These are phyloP conservation scores for Lodderomyces jiufengensis DNA, from an alignment of 1,139 yeast genomes.

Conservation along the genomic window DNA sequence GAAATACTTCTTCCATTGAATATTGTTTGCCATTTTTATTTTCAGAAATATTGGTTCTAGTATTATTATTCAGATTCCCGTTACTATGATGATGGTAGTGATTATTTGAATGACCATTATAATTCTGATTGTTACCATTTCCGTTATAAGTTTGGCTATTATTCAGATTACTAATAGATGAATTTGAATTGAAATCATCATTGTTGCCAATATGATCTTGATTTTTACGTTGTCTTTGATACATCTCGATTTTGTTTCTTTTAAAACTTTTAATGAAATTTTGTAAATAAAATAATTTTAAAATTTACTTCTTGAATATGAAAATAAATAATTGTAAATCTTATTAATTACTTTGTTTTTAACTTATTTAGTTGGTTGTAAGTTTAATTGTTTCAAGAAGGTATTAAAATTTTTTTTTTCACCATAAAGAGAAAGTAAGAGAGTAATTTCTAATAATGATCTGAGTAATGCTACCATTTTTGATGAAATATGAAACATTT, in stretches of 20 bases:
- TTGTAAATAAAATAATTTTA: no score
- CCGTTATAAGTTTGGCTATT: slow-evolving; percentile 1
- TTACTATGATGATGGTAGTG: slow-evolving; percentile 6
- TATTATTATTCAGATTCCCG: slow-evolving; percentile 15
- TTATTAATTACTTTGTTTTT: no score
- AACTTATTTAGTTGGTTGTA: no score
- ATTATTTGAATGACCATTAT: slow-evolving; percentile 3
- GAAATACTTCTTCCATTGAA: slow-evolving; percentile 50
- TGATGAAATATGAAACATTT: no score
- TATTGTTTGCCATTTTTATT: slow-evolving; percentile 41
- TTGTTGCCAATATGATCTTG: slow-evolving; percentile 13
- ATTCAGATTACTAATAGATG: slow-evolving; percentile 1
- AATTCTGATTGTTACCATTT: slow-evolving; percentile 1
- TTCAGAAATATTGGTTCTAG: slow-evolving; percentile 32
- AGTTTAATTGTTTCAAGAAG: no score
- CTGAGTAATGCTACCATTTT: no score
- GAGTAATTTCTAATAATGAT: no score
- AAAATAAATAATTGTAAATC: no score
- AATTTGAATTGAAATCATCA: slow-evolving; percentile 7
- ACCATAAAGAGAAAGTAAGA: no score
- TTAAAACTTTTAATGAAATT: neutral
- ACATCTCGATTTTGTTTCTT: slow-evolving; percentile 9
- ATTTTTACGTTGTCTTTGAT: slow-evolving; percentile 15
- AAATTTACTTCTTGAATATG: no score
- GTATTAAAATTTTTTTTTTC: no score